phyloP scores from a whole-genome alignment of 306 rosid genomes.

The Arachis stenosperma region DNA sequence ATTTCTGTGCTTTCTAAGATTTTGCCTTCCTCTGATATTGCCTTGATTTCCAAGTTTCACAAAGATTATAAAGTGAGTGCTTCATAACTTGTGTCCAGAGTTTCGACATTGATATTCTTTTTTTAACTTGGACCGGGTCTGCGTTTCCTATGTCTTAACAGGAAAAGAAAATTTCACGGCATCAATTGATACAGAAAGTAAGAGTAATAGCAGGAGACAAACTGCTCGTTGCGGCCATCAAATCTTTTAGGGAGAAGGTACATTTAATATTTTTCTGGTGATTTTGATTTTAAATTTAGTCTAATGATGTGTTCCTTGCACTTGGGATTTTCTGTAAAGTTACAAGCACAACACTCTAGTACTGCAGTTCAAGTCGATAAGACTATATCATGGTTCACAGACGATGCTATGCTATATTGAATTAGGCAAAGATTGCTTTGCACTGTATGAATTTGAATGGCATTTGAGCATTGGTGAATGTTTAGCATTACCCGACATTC shows the following conservation, averaged over 20 bases:
- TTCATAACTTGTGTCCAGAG: conserved; percentile 12
- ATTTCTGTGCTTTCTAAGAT: conserved; percentile 63
- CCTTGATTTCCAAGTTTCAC: conserved; percentile 56
- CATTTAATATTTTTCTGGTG: conserved; percentile 4
- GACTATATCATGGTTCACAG: not conserved
- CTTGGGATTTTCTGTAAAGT: conserved; percentile 1
- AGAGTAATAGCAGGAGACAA: conserved; percentile 77
- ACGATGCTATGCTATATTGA: not conserved
- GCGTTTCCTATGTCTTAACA: conserved; percentile 36
- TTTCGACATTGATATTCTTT: not conserved
- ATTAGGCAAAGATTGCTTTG: not conserved
- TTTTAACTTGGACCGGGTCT: not conserved
- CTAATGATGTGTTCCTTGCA: conserved; percentile 10
- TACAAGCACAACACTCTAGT: not conserved
- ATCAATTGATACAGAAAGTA: conserved; percentile 59
- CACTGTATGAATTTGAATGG: conserved; percentile 20
- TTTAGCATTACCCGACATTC: not conserved
- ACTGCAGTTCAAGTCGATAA: not conserved
- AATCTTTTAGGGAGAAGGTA: conserved; percentile 67
- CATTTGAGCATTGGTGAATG: not conserved
- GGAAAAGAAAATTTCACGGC: conserved; percentile 68
- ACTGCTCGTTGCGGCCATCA: conserved; percentile 59
- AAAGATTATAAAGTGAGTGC: conserved; percentile 58
- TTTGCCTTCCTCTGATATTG: conserved; percentile 53
- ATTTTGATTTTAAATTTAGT: not conserved